These are phyloP conservation scores for Desmodesmus armatus DNA, from an alignment of 139 green algal genomes.

Conservation along the genomic window DNA sequence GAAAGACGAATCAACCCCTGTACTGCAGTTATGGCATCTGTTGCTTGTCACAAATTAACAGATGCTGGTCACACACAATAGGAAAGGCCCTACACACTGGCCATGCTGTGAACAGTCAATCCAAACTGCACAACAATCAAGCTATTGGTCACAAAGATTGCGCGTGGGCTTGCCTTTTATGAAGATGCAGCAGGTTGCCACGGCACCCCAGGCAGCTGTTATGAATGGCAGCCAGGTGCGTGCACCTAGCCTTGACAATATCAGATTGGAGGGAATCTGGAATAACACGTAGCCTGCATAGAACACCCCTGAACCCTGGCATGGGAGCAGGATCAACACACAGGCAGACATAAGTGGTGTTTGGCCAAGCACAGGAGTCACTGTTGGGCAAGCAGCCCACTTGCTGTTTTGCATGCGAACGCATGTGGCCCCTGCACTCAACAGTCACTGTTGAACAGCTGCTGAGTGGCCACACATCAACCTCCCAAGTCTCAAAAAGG, in stretches of 20 bases:
- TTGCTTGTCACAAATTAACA: too few species aligned
- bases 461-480: neutral
- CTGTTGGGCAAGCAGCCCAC: neutral
- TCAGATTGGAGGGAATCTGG: constrained; percentile 41
- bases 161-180: too few species aligned
- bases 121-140: too few species aligned
- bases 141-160: too few species aligned
- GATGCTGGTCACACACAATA: too few species aligned
- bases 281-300: constrained; percentile 21
- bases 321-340: neutral
- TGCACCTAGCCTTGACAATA: constrained; percentile 13
- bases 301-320: constrained; percentile 19
- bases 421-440: neutral
- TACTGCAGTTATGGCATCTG: too few species aligned
- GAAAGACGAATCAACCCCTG: too few species aligned
- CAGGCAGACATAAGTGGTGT: neutral
- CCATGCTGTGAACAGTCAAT: too few species aligned
- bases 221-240: constrained; percentile 43
- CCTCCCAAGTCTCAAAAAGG: neutral
- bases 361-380: neutral
- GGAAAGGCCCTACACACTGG: too few species aligned
- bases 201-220: constrained; percentile 20
- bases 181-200: constrained; percentile 37
- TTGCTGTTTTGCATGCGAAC: neutral
- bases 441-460: neutral